phyloP scores from a whole-genome alignment of 2,329 filamentous ascomycete genomes.

The Colletotrichum tanaceti region DNA sequence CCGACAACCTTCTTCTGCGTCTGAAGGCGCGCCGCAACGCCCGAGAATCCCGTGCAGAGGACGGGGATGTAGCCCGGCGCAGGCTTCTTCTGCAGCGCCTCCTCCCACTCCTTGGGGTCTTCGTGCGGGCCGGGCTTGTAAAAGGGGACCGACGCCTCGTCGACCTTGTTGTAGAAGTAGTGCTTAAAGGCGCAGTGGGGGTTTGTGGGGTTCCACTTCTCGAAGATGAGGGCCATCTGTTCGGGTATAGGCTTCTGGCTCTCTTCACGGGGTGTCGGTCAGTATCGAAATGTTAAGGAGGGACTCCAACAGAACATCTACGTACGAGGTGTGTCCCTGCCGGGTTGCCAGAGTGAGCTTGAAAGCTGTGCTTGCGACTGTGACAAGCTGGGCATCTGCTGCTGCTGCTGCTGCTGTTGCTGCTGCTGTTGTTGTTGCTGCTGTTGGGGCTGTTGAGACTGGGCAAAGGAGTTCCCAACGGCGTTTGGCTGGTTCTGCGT shows the following conservation, averaged over 20 bases:
- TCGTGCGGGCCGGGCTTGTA: conserved; percentile 78
- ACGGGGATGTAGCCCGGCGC: conserved; percentile 81
- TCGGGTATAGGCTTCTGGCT: conserved; percentile 79
- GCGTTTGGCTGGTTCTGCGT: conserved; percentile 47
- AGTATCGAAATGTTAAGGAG: not conserved
- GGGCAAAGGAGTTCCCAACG: conserved; percentile 50
- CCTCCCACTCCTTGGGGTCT: conserved; percentile 84
- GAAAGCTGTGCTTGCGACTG: conserved; percentile 61
- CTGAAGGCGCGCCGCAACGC: conserved; percentile 77
- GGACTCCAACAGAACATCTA: conserved; percentile 6
- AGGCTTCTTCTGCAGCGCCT: conserved; percentile 83
- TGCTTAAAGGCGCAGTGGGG: conserved; percentile 80
- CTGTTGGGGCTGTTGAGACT: conserved; percentile 49
- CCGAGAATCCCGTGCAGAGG: conserved; percentile 78
- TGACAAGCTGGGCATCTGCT: conserved; percentile 56
- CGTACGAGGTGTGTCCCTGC: conserved; percentile 62
- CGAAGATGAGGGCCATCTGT: conserved; percentile 75
- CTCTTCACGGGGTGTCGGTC: conserved; percentile 48
- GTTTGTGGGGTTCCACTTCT: conserved; percentile 79
- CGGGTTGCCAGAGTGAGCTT: conserved; percentile 65
- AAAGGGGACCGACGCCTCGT: conserved; percentile 78
- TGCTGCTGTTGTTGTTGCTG: conserved; percentile 53
- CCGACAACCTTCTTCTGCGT: conserved; percentile 77
- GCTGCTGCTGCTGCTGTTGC: conserved; percentile 56
- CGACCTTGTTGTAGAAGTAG: conserved; percentile 90